Percentiles rank a stretch among this genome's conserved stretches.
phyloP scores from a whole-genome alignment of 2,329 filamentous ascomycete species.

The Rhynchosporium secalis region DNA sequence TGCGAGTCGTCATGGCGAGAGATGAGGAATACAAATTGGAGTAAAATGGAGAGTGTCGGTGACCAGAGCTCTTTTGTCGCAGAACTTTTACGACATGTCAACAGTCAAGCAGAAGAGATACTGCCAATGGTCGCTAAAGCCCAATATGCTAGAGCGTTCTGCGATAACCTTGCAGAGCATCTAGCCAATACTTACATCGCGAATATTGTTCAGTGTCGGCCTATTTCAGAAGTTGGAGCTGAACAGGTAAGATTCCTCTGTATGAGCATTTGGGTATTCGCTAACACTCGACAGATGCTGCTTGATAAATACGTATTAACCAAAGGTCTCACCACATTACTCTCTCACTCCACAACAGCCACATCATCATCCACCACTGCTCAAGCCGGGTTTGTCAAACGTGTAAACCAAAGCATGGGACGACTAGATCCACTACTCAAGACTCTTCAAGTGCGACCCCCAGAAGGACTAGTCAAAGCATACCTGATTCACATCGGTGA shows the following conservation, averaged over 20 bases:
- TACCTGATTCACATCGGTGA: slow-evolving; percentile 97
- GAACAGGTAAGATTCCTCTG: slow-evolving; percentile 65
- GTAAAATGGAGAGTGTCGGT: slow-evolving; percentile 85
- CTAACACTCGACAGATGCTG: slow-evolving; percentile 67
- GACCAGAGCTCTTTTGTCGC: slow-evolving; percentile 92
- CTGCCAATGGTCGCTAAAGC: slow-evolving; percentile 79
- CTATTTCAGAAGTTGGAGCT: slow-evolving; percentile 89
- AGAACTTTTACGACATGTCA: slow-evolving; percentile 74
- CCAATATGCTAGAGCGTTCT: slow-evolving; percentile 92
- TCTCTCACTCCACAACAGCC: slow-evolving; percentile 52
- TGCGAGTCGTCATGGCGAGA: slow-evolving; percentile 90
- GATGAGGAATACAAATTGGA: slow-evolving; percentile 96
- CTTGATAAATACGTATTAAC: slow-evolving; percentile 91
- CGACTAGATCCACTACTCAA: slow-evolving; percentile 92
- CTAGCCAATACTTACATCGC: slow-evolving; percentile 76
- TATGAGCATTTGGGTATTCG: background rate
- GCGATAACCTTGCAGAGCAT: slow-evolving; percentile 91
- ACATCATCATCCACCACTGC: slow-evolving; percentile 30
- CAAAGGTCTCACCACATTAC: slow-evolving; percentile 71
- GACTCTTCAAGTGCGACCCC: slow-evolving; percentile 89
- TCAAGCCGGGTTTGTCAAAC: slow-evolving; percentile 72
- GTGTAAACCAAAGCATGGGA: slow-evolving; percentile 79
- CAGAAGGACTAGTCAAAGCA: slow-evolving; percentile 92
- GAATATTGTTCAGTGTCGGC: slow-evolving; percentile 85
- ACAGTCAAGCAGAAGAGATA: slow-evolving; percentile 71